phyloP scores from a whole-genome alignment of 352 stramenopile species.

The Pythium phragmitis region DNA sequence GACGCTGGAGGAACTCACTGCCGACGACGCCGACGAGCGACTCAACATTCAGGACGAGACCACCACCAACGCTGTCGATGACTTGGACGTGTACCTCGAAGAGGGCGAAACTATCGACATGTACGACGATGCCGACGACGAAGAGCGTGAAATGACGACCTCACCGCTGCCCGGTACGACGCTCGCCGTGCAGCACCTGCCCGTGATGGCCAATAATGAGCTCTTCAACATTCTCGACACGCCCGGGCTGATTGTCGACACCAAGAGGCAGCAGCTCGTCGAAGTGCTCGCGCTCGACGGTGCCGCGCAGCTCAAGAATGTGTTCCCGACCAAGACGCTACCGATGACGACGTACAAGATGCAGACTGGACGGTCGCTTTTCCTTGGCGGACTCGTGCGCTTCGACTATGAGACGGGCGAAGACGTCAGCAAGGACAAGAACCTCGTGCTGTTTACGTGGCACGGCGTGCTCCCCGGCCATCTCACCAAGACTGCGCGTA shows the following conservation, averaged over 20 bases:
- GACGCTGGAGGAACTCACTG: conserved; percentile 47
- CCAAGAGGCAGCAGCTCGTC: conserved; percentile 75
- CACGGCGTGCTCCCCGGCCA: conserved; percentile 84
- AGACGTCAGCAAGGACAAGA: conserved; percentile 41
- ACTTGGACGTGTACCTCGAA: conserved; percentile 49
- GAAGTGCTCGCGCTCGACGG: conserved; percentile 75
- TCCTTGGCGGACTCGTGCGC: conserved; percentile 68
- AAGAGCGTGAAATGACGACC: conserved; percentile 80
- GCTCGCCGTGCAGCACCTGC: conserved; percentile 78
- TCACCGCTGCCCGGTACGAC: conserved; percentile 91
- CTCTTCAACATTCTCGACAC: conserved; percentile 84
- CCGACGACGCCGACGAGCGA: conserved; percentile 41
- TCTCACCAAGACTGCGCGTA: conserved; percentile 78
- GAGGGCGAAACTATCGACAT: conserved; percentile 63
- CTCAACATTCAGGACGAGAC: conserved; percentile 50
- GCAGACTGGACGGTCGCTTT: conserved; percentile 66
- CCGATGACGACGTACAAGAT: conserved; percentile 71
- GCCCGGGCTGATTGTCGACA: conserved; percentile 73
- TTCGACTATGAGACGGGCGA: conserved; percentile 72
- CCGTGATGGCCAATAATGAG: conserved; percentile 77
- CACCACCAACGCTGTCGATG: conserved; percentile 1
- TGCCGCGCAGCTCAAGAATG: conserved; percentile 61
- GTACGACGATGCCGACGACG: conserved; percentile 62
- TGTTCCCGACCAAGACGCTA: conserved; percentile 76
- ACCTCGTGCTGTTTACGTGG: conserved; percentile 73